phyloP scores from a whole-genome alignment of 768 basidiomycete species.

The Leucosporidium scottii region DNA sequence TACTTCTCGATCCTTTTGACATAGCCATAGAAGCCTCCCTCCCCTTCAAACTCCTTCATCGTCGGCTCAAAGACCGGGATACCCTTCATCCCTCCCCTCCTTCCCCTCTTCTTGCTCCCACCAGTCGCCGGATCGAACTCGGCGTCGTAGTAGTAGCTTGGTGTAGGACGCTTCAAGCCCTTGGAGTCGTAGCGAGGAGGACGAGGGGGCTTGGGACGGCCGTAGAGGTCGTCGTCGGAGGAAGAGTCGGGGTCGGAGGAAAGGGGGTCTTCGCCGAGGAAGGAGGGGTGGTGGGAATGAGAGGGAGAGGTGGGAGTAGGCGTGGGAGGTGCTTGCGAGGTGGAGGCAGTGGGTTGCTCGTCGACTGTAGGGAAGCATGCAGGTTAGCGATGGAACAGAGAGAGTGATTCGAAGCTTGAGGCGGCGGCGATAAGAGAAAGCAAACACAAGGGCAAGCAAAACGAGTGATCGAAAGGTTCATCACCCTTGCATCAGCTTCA shows the following conservation, averaged over 20 bases:
- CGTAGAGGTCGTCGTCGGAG: conserved; percentile 24
- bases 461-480: too few species aligned
- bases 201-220: conserved; percentile 14
- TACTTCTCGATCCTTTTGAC: conserved; percentile 80
- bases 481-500: too few species aligned
- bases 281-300: conserved; percentile 17
- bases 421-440: too few species aligned
- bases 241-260: conserved; percentile 24
- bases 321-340: not conserved
- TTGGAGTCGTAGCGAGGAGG: conserved; percentile 6
- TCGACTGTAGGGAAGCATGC: too few species aligned
- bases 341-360: not conserved
- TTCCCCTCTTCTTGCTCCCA: conserved; percentile 25
- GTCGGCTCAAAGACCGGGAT: conserved; percentile 95
- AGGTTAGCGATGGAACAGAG: too few species aligned
- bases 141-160: conserved; percentile 34
- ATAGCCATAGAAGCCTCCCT: conserved; percentile 59
- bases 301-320: conserved; percentile 3
- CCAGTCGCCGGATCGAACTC: conserved; percentile 30
- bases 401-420: too few species aligned
- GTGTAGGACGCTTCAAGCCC: conserved; percentile 15
- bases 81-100: conserved; percentile 47
- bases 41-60: conserved; percentile 77
- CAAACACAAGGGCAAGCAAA: too few species aligned
- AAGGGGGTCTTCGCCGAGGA: conserved; percentile 22